Conservation (phyloP, 2,329 filamentous ascomycete species). For the Zopfia rhizophila region DNA sequence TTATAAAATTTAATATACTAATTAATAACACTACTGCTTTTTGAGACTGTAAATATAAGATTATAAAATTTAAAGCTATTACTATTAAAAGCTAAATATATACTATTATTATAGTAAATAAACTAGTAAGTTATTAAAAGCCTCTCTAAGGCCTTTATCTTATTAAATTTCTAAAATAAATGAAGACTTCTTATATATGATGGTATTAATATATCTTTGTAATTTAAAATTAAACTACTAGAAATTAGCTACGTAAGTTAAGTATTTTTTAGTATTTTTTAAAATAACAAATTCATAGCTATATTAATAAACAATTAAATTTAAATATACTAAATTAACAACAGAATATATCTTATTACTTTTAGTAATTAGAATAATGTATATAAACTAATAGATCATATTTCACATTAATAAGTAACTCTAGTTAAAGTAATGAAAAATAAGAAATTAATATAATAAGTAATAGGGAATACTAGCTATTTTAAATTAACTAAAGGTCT, state of each 20-base stretch:
- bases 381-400: slow-evolving; percentile 33
- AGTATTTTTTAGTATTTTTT: slow-evolving; percentile 31
- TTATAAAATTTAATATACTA: slow-evolving; percentile 43
- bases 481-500: slow-evolving; percentile 27
- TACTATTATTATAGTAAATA: slow-evolving; percentile 39
- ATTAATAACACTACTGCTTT: slow-evolving; percentile 34
- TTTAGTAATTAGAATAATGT: slow-evolving; percentile 40
- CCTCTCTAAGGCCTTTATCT: no score
- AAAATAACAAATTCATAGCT: slow-evolving; percentile 34
- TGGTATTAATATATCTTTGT: slow-evolving; percentile 29
- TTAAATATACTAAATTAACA: slow-evolving; percentile 30
- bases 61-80: slow-evolving; percentile 41
- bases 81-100: slow-evolving; percentile 46
- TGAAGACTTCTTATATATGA: slow-evolving; percentile 38
- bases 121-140: slow-evolving; percentile 24
- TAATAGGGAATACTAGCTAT: slow-evolving; percentile 30
- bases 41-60: slow-evolving; percentile 44
- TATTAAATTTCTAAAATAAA: no score
- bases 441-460: slow-evolving; percentile 20
- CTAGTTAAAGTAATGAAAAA: slow-evolving; percentile 27
- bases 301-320: slow-evolving; percentile 33
- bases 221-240: slow-evolving; percentile 28
- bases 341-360: slow-evolving; percentile 26
- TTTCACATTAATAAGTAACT: slow-evolving; percentile 30
- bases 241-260: slow-evolving; percentile 19